Conservation (phyloP, 2,329 filamentous ascomycete genomes). For the Penicillium polonicum region DNA sequence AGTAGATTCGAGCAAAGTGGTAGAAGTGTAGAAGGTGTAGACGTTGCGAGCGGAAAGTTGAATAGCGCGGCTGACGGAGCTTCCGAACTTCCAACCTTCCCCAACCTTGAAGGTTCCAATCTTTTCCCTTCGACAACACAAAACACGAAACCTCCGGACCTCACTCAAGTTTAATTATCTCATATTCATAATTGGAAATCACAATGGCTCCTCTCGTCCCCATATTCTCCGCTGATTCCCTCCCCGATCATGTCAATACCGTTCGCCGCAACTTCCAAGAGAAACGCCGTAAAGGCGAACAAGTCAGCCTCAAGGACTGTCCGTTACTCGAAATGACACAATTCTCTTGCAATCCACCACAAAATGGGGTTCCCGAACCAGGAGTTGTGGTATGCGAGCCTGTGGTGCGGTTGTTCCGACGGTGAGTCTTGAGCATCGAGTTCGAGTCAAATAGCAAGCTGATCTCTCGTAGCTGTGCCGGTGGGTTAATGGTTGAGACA, state of each 20-base stretch:
- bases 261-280: slow-evolving; percentile 46
- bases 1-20: not conserved
- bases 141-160: not conserved
- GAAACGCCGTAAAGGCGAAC: slow-evolving; percentile 52
- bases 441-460: not conserved
- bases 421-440: slow-evolving; percentile 44
- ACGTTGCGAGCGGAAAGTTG: not conserved
- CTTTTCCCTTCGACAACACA: not conserved
- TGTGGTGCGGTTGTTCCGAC: slow-evolving; percentile 58
- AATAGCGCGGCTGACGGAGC: slow-evolving; percentile 3
- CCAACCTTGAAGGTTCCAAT: not conserved
- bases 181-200: not conserved
- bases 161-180: not conserved
- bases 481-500: slow-evolving; percentile 60
- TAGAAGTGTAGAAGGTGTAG: not conserved
- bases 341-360: slow-evolving; percentile 59
- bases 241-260: slow-evolving; percentile 53
- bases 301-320: slow-evolving; percentile 55
- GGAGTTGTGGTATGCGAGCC: slow-evolving; percentile 54
- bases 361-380: slow-evolving; percentile 42
- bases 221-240: slow-evolving; percentile 52
- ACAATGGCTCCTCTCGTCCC: slow-evolving; percentile 58
- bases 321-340: slow-evolving; percentile 60
- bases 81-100: slow-evolving; percentile 4
- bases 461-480: slow-evolving; percentile 43